phyloP scores from a whole-genome alignment of 345 rosid species.

The Citrus trifoliata region DNA sequence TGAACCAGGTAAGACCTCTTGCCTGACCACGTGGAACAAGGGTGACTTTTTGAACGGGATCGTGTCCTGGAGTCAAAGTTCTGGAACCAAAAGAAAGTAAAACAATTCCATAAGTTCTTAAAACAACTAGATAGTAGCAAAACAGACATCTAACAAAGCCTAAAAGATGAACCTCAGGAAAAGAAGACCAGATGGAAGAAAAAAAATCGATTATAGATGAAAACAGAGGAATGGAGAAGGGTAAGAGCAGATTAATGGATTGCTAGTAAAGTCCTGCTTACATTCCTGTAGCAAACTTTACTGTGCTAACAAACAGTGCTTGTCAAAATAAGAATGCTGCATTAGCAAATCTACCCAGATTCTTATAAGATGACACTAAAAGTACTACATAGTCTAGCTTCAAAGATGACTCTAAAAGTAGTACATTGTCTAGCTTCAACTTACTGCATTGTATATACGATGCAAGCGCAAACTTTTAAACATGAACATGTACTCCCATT shows the following conservation, averaged over 20 bases:
- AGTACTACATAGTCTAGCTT: neutral
- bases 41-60: conserved; percentile 94
- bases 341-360: neutral
- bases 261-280: neutral
- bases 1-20: conserved; percentile 97
- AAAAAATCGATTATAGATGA: neutral
- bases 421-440: neutral
- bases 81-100: conserved; percentile 33
- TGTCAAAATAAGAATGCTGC: neutral
- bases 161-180: neutral
- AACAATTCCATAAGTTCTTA: neutral
- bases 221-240: neutral
- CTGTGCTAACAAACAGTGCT: neutral
- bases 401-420: neutral
- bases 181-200: neutral
- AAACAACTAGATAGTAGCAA: neutral
- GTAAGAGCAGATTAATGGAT: neutral
- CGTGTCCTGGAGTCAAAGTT: conserved; percentile 96
- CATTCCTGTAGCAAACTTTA: neutral
- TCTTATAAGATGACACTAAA: neutral
- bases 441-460: neutral
- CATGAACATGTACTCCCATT: neutral
- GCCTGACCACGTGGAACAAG: conserved; percentile 95
- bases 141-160: neutral
- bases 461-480: neutral